These are phyloP conservation scores for Xylaria flabelliformis DNA, from an alignment of 495 filamentous ascomycete genomes.

Conservation along the genomic window DNA sequence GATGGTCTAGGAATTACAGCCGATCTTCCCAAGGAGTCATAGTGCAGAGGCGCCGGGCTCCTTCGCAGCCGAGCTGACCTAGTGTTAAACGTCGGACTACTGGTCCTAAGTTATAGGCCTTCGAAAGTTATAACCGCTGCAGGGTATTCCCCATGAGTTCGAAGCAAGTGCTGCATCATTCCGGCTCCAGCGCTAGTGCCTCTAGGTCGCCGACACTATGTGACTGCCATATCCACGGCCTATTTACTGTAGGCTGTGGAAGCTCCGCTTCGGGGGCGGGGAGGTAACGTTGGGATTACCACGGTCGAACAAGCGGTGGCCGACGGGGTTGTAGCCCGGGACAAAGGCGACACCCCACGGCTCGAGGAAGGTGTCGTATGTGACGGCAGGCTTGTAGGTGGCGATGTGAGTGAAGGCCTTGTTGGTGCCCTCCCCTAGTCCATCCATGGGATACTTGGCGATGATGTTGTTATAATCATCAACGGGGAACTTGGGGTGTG, in stretches of 20 bases:
- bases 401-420: slow-evolving; percentile 22
- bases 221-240: background rate
- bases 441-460: slow-evolving; percentile 41
- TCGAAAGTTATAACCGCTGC: background rate
- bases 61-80: background rate
- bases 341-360: slow-evolving; percentile 22
- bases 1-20: background rate
- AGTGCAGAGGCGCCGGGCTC: background rate
- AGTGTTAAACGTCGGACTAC: background rate
- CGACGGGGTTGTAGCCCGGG: slow-evolving; percentile 19
- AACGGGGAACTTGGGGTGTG: slow-evolving; percentile 27
- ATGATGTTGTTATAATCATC: slow-evolving; percentile 41
- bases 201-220: background rate
- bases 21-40: background rate
- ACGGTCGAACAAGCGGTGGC: slow-evolving; percentile 22
- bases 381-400: slow-evolving; percentile 5
- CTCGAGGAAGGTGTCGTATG: slow-evolving; percentile 23
- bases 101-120: background rate
- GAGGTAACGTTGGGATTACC: slow-evolving; percentile 15
- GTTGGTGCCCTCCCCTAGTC: slow-evolving; percentile 23
- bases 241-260: slow-evolving; percentile 4
- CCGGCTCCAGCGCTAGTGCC: background rate
- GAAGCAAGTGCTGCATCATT: background rate
- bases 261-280: slow-evolving; percentile 7
- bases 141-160: background rate